Evolutionary conservation across 768 basidiomycete genomes (phyloP).

Genomic region (Pulveroboletus sp.): DNA sequence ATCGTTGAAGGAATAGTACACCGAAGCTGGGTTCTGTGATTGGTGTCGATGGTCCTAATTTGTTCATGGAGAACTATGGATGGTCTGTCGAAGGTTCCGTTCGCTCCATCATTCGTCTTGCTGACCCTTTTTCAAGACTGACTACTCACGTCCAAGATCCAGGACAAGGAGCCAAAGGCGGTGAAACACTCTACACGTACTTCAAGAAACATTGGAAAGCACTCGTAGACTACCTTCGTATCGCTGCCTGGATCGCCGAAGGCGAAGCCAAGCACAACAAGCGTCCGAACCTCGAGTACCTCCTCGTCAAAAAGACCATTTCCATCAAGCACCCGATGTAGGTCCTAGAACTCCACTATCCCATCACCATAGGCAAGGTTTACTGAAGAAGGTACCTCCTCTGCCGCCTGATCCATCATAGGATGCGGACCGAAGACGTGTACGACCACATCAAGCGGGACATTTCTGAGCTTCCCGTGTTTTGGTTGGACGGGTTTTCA

Average conservation of each 20-base stretch:
- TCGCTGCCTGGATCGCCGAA: conserved; percentile 78
- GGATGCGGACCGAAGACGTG: conserved; percentile 82
- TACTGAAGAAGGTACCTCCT: conserved; percentile 97
- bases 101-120: not conserved
- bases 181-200: conserved; percentile 67
- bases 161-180: conserved; percentile 76
- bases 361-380: conserved; percentile 93
- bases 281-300: conserved; percentile 71
- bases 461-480: conserved; percentile 94
- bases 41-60: conserved; percentile 95
- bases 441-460: conserved; percentile 96
- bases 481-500: conserved; percentile 99
- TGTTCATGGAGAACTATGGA: conserved; percentile 76
- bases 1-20: conserved; percentile 73
- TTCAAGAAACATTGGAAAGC: conserved; percentile 91
- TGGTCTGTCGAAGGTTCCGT: conserved; percentile 56
- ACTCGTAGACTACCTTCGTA: conserved; percentile 65
- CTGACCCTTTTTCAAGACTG: conserved; percentile 42
- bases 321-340: conserved; percentile 92
- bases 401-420: conserved; percentile 85
- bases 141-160: conserved; percentile 78
- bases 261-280: conserved; percentile 90
- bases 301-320: conserved; percentile 78
- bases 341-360: conserved; percentile 93
- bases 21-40: conserved; percentile 75